Evolutionary conservation across 2,329 filamentous ascomycete species (phyloP).

Genomic region (Mycogone perniciosa): DNA sequence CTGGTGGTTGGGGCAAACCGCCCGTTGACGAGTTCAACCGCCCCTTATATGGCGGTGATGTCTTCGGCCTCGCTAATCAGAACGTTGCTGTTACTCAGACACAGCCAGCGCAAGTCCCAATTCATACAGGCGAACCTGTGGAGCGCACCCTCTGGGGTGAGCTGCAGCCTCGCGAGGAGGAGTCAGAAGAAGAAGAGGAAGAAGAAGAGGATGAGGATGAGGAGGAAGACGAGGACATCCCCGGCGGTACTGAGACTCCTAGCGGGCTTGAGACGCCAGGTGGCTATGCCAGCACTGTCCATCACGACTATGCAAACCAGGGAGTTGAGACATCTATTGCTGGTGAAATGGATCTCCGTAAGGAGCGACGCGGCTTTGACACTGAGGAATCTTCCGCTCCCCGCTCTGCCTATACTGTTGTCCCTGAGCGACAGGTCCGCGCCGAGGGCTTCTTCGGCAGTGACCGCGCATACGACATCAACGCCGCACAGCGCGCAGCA

Average conservation of each 20-base stretch:
- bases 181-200: constrained; percentile 68
- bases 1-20: constrained; percentile 92
- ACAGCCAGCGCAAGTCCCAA: constrained; percentile 33
- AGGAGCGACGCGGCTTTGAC: constrained; percentile 72
- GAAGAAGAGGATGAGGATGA: constrained; percentile 71
- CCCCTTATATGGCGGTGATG: constrained; percentile 87
- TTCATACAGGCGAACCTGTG: constrained; percentile 62
- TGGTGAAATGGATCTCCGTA: constrained; percentile 87
- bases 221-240: constrained; percentile 54
- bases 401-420: constrained; percentile 78
- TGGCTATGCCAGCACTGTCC: constrained; percentile 72
- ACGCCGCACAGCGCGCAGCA: constrained; percentile 37
- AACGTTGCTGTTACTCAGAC: constrained; percentile 31
- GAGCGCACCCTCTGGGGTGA: constrained; percentile 92
- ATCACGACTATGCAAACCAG: constrained; percentile 66
- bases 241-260: constrained; percentile 64
- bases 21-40: constrained; percentile 90
- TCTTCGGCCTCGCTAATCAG: constrained; percentile 67
- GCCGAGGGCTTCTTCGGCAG: constrained; percentile 94
- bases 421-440: constrained; percentile 80
- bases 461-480: constrained; percentile 87
- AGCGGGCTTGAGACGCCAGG: constrained; percentile 74
- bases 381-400: constrained; percentile 74
- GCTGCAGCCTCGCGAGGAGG: constrained; percentile 71
- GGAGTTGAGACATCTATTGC: constrained; percentile 65